Base-by-base conservation (phyloP, 2,329 filamentous ascomycete genomes). In the Hypomyces perniciosus region DNA sequence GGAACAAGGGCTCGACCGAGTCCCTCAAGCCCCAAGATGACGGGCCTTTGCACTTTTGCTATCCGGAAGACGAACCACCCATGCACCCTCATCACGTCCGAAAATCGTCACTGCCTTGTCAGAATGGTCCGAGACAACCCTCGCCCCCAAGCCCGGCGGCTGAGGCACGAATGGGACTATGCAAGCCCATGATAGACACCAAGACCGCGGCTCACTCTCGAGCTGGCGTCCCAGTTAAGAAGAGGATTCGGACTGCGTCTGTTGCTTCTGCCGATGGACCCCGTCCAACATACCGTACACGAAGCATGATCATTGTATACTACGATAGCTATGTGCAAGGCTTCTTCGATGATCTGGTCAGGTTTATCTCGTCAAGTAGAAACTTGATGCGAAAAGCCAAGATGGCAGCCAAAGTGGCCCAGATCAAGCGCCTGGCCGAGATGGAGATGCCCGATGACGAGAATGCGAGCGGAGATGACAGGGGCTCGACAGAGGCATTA, bases 321-420 rank as follows among this genome's bases (percentile, higher is more conserved):
- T 96, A 96, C 65, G 91, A 96, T 64, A 88, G 86, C 58, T 85
- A 89, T 55, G 85, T 95, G 4, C 90, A 96, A 64, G 82, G 82
- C 46, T 83, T 85, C 37, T 90, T 96, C 57, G 90, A 95, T 60
- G 78, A 85, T 50, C 72, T 96, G 45, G 90, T 96, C 51, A 85
- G 89, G 55, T 86, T 87, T 50, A 84, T 96, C 34, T 89, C 88
- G 5, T 81, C 82, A 1, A 88, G 86, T 45, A 78, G 91, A 51
- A 95, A 95, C 68, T 76, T 88, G 57, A 84, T 96, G 66, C 84
- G 91, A 44, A 95, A 92, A 68, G 89, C 86, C 47, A 93, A 89
- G 70, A 89, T 90, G 85, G 86, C 88, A 48, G 84, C 84, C 50
- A 85, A 84, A 62, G 83, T 89, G 52, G 84, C 81, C 2, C 77